Evolutionary conservation across 768 basidiomycete genomes (phyloP), one percentile per base, ranked within the genome.

Genomic region (Podaxis pistillaris): DNA sequence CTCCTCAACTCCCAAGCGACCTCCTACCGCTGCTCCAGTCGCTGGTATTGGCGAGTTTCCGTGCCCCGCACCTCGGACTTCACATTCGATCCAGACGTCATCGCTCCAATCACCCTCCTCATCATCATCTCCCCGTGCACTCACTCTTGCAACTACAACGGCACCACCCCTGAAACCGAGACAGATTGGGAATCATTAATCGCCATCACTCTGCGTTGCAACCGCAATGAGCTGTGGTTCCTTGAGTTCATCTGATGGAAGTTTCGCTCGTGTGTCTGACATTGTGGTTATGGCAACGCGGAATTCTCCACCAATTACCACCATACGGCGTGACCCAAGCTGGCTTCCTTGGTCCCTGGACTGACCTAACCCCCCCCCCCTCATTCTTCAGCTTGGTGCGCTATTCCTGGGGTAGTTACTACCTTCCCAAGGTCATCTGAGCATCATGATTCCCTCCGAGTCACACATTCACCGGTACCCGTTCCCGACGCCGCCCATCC

Each of bases 41-140:
- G 49, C 60, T 30, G 52, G 44, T 22, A 62, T 62, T 26, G 61
- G 61, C 33, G 54, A 56, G 26, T 62, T 62, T 30, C 61, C 61
- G 26, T 38, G 33, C 2, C 54, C 46, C 17, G 36, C 46, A 37
- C 52, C 46, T 26, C 55, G 33, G 5, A 30, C 47, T 19, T 38
- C 58, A 5, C 22, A 22, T 19, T 37, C 58, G n/a, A 28, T 41
- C 51, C 24, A 26, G 50, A 38, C 58, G 36, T 52, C 59, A 53
- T n/a, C 24, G 28, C 51, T 53, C 26, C 50, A 24, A 44, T 52
- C 59, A 53, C 46, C 57, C 19, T 53, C 58, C 22, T 61, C 60
- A 22, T 47, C 60, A 15, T 56, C 44, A 5, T 38, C 44, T 49
- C 54, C 36, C 15, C 61, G 33, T 44, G 15, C 46, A 17, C 54